phyloP scores from a whole-genome alignment of 139 green algal species.

The Coccomyxa sp. region DNA sequence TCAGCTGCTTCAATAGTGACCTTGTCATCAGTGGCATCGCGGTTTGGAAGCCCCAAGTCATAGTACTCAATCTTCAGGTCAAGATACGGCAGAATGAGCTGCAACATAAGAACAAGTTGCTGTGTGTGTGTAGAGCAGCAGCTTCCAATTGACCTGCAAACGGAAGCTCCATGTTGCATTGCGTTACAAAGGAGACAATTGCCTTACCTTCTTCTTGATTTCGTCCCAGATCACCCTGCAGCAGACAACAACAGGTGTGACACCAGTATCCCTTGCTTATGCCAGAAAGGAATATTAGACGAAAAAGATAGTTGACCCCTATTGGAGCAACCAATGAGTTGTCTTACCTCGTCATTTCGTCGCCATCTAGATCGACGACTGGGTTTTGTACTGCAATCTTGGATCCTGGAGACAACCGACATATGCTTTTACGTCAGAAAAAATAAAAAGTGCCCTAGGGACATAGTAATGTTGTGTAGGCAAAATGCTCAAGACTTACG shows the following conservation, averaged over 20 bases:
- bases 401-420: neutral
- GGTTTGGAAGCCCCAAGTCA: slow-evolving; percentile 81
- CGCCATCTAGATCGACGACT: slow-evolving; percentile 93
- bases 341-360: slow-evolving; percentile 84
- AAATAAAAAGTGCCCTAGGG: neutral
- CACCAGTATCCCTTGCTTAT: neutral
- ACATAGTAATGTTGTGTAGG: neutral
- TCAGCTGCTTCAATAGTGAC: slow-evolving; percentile 84
- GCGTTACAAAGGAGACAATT: neutral
- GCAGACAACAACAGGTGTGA: neutral
- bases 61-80: slow-evolving; percentile 93
- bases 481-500: neutral
- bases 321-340: neutral
- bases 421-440: neutral
- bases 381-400: slow-evolving; percentile 87
- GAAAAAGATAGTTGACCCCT: neutral
- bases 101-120: slow-evolving; percentile 4
- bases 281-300: neutral
- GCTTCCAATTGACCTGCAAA: neutral
- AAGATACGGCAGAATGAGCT: slow-evolving; percentile 92
- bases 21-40: slow-evolving; percentile 77
- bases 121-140: neutral
- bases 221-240: slow-evolving; percentile 87
- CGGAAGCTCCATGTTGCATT: neutral
- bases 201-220: slow-evolving; percentile 86